Conservation (phyloP, 257 asterid species). For the Pogostemon cablin region DNA sequence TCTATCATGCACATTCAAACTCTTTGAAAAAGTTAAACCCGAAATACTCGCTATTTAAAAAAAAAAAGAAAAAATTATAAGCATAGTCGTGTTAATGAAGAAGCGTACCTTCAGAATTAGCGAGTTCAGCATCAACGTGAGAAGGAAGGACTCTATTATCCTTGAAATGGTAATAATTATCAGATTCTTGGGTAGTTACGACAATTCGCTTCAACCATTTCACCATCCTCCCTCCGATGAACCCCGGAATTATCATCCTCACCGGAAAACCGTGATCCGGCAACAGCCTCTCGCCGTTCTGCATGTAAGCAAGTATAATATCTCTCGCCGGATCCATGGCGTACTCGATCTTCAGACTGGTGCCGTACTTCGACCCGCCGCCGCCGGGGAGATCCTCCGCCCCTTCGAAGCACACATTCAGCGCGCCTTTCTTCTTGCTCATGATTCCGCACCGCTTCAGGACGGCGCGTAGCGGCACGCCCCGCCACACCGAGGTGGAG, state of each 20-base stretch:
- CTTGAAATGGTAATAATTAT: conserved; percentile 70
- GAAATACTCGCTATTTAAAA: neutral
- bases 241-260: conserved; percentile 82
- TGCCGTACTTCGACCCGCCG: conserved; percentile 89
- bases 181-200: conserved; percentile 70
- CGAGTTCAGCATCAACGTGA: conserved; percentile 88
- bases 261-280: conserved; percentile 97
- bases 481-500: conserved; percentile 89
- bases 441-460: conserved; percentile 69
- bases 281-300: conserved; percentile 66
- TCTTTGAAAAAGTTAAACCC: too few species aligned
- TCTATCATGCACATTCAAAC: too few species aligned
- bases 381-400: conserved; percentile 92
- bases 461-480: conserved; percentile 70
- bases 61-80: neutral
- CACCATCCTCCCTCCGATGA: conserved; percentile 95
- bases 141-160: conserved; percentile 87
- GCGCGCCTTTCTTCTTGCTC: conserved; percentile 53
- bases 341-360: conserved; percentile 57
- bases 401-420: conserved; percentile 84
- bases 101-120: conserved; percentile 76
- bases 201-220: conserved; percentile 83
- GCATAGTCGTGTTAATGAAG: neutral
- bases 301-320: conserved; percentile 84
- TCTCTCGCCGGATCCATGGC: conserved; percentile 91